Base-by-base conservation (phyloP, 2,329 filamentous ascomycete species). In the Colletotrichum siamense region DNA sequence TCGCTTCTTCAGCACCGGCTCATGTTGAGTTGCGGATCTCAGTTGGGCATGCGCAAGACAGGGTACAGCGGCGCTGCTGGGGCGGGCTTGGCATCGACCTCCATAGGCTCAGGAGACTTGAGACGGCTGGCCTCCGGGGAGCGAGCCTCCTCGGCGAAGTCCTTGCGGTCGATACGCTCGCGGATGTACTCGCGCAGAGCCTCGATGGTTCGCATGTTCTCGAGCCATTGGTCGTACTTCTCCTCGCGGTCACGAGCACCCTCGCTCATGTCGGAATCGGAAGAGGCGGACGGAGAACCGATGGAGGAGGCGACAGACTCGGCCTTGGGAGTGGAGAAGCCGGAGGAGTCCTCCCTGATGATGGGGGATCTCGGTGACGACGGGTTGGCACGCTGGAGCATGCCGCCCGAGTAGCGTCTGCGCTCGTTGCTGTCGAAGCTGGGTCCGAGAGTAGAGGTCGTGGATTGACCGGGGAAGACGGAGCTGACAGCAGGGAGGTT, bases 371-470 rank as follows among this genome's bases (percentile, higher is more conserved):
- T 74, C 30, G 87, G 85, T 49, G 88, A 84, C 18, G 85, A 85
- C 22, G 85, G 86, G 78, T 85, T 88, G 57, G 90, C 89, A 69
- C 89, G 89, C 85, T 94, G 93, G 57, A 94, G 89, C 88, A 94
- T 91, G 65, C 92, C 92, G 55, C 92, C 92, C 39, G 92, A 92
- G 85, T 92, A 94, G 76, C 92, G 91, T 67, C 92, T 91, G 65
- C 92, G 91, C 81, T 91, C 91, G 78, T 92, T 91, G 77, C 86
- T 87, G 74, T 93, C 91, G 78, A 93, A 94, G 81, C 87, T 92
- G 16, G 92, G 90, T 2, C 94, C 95, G 18, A 96, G 90, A 26
- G 93, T 94, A 16, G 94, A 92, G 3, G 94, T 93, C 49, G 93
- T 91, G 5, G 92, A 91, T 78, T 94, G 93, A 34, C 92, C 89